Evolutionary conservation across 257 asterid species (phyloP).

Genomic region (Solanum pinnatisectum): DNA sequence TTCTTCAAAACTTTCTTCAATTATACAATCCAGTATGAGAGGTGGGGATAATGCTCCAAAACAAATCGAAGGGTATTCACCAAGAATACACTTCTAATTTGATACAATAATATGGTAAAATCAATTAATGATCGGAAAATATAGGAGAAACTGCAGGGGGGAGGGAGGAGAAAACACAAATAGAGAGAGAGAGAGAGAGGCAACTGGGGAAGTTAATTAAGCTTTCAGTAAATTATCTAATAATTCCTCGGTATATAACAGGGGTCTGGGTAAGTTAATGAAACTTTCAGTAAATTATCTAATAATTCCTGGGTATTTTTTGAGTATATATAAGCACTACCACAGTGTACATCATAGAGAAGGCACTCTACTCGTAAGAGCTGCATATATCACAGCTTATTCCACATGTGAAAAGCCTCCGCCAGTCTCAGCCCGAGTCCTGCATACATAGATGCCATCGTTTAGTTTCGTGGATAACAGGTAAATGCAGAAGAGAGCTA

Average conservation of each 20-base stretch:
- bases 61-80: background rate
- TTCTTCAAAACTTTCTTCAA: background rate
- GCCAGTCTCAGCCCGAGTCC: constrained; percentile 69
- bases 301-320: background rate
- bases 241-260: background rate
- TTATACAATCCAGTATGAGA: background rate
- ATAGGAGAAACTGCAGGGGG: background rate
- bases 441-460: constrained; percentile 20
- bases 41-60: background rate
- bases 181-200: background rate
- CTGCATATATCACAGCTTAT: constrained; percentile 8
- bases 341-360: background rate
- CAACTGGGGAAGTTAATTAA: background rate
- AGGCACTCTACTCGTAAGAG: background rate
- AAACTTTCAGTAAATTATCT: background rate
- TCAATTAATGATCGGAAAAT: background rate
- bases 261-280: background rate
- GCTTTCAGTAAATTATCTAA: background rate
- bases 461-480: background rate
- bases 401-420: constrained; percentile 78
- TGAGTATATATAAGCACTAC: background rate
- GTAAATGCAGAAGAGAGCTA: background rate
- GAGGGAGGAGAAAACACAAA: background rate
- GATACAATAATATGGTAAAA: background rate
- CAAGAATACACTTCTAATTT: background rate